Conservation (phyloP, 2,329 filamentous ascomycete genomes). For the Lachnellula hyalina region DNA sequence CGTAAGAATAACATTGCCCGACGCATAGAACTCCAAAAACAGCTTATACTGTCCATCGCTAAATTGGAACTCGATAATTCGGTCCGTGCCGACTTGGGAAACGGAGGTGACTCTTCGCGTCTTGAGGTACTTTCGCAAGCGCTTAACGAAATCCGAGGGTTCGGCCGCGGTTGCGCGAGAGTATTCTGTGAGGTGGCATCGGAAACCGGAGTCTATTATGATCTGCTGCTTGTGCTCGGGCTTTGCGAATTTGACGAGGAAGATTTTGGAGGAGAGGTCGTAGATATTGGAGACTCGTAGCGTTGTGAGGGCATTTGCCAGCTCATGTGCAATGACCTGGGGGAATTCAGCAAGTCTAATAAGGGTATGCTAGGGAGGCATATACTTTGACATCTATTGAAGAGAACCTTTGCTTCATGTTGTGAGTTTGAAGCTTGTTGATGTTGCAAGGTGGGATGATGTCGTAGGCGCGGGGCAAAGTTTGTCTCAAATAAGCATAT, state of each 20-base stretch:
- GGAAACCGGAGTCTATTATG: constrained; percentile 90
- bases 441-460: constrained; percentile 6
- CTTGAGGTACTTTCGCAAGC: constrained; percentile 82
- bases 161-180: constrained; percentile 77
- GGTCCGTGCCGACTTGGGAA: constrained; percentile 83
- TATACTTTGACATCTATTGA: constrained; percentile 69
- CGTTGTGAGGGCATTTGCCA: constrained; percentile 67
- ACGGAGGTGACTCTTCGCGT: constrained; percentile 78
- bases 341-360: background rate
- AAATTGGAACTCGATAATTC: constrained; percentile 88
- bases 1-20: constrained; percentile 90
- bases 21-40: constrained; percentile 93
- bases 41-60: constrained; percentile 84
- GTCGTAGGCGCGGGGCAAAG: no score
- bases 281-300: constrained; percentile 91
- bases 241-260: constrained; percentile 91
- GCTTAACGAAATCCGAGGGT: constrained; percentile 79
- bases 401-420: constrained; percentile 75
- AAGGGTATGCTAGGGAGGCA: background rate
- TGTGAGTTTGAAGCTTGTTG: constrained; percentile 5
- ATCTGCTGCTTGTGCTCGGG: constrained; percentile 85
- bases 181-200: constrained; percentile 90
- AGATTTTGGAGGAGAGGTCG: constrained; percentile 91
- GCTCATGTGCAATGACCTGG: constrained; percentile 90
- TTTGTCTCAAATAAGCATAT: background rate